Base-by-base conservation (phyloP, 345 rosid genomes). In the Citrus medica region DNA sequence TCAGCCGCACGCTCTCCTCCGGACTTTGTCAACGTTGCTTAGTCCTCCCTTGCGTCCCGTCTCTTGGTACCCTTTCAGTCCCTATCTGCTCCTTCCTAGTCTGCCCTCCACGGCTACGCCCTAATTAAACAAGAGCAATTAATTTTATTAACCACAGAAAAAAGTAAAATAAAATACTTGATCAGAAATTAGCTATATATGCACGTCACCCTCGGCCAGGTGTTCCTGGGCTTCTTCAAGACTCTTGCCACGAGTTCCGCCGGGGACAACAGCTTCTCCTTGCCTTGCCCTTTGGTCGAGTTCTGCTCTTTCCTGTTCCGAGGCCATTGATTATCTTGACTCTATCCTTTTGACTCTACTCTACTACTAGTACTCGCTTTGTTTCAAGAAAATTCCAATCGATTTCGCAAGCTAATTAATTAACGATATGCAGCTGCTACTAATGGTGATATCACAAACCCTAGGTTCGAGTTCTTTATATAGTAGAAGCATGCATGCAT, bases 181-280 rank as follows among this genome's bases (percentile, higher is more conserved):
- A 48, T 48, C 19, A 48, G 55, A 48, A 13, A 48, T 14, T 0
- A 48, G 5, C 19, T 14, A 3, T 14, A 4, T 48, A 3, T 3
- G 14, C n/a, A 6, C 19, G 0, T 6, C 4, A 75, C 90, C 90
- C 74, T 84, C 91, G 38, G 92, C 92, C 2, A 85, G 89, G 76
- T 83, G 90, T 64, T 89, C 91, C 59, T 89, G 92, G 48, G 91
- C 92, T 79, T 89, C 92, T 79, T 89, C 90, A 13, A 91, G 85
- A 85, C 90, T 87, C 35, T 89, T 89, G 40, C 94, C 92, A 8
- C 91, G 86, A 2, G 91, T 90, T 38, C 94, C 92, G 33, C 90
- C 89, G 30, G 86, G 86, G 24, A 84, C 79, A 14, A 89, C 91
- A 1, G 93, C 87, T 85, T 91, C 92, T 33, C 92, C 95, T 9